Evolutionary conservation across 805 yeast genomes (phyloP).

Genomic region (Metschnikowia reukaufii): DNA sequence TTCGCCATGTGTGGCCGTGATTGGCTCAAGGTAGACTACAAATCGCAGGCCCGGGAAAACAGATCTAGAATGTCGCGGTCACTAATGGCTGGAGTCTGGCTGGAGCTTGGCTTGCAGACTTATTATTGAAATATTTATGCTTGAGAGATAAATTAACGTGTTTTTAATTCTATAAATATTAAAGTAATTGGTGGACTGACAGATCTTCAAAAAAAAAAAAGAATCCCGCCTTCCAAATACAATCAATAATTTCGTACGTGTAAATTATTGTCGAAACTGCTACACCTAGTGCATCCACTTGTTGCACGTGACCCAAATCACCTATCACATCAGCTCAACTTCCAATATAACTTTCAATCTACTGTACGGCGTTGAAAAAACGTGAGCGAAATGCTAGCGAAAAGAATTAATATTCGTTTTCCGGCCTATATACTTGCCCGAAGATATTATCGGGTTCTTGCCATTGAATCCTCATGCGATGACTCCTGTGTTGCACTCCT

Average conservation of each 20-base stretch:
- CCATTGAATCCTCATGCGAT: conserved; percentile 93
- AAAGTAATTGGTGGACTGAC: too few species aligned
- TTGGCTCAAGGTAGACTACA: background rate
- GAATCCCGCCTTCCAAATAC: too few species aligned
- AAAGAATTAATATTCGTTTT: background rate
- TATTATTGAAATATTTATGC: too few species aligned
- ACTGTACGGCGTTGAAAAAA: background rate
- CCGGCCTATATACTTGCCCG: background rate
- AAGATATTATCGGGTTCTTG: conserved; percentile 60
- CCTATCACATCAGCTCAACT: background rate
- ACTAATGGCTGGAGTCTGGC: conserved; percentile 1
- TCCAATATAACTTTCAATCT: too few species aligned
- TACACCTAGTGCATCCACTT: too few species aligned
- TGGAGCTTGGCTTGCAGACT: too few species aligned
- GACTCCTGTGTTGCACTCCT: conserved; percentile 87
- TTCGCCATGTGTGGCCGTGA: too few species aligned
- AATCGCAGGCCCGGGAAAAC: background rate
- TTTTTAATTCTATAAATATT: too few species aligned
- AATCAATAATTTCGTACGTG: too few species aligned
- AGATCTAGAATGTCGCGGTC: conserved; percentile 3
- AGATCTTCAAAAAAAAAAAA: too few species aligned
- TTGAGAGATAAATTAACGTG: too few species aligned
- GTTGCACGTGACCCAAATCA: conserved; percentile 2
- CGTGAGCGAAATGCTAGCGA: conserved; percentile 1
- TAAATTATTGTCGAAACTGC: too few species aligned